phyloP scores from a whole-genome alignment of 176 grass and related monocot genomes.

The Aegilops tauschii region DNA sequence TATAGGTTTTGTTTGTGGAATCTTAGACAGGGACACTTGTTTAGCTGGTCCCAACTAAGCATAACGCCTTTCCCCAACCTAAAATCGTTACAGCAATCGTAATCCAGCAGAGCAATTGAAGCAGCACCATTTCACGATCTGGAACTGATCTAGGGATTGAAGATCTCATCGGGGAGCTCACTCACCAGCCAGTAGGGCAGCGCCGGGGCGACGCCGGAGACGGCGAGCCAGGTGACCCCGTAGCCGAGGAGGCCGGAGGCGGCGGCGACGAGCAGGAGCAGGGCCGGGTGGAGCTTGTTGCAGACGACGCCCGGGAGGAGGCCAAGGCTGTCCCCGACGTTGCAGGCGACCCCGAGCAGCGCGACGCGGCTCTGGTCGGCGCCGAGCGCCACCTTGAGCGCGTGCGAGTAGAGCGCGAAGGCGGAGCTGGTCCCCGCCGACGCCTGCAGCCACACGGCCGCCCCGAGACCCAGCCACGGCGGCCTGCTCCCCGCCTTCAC shows the following conservation, averaged over 20 bases:
- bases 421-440: constrained; percentile 60
- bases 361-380: constrained; percentile 70
- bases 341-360: constrained; percentile 84
- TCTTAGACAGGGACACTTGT: constrained; percentile 2
- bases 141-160: background rate
- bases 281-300: constrained; percentile 75
- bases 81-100: no score
- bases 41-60: background rate
- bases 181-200: constrained; percentile 86
- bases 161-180: background rate
- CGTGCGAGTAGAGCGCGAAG: constrained; percentile 88
- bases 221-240: constrained; percentile 55
- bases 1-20: background rate
- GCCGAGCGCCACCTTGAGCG: constrained; percentile 63
- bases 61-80: background rate
- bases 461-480: constrained; percentile 77
- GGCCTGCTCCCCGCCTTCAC: constrained; percentile 79
- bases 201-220: constrained; percentile 43
- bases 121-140: background rate
- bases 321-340: constrained; percentile 84
- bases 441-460: constrained; percentile 81
- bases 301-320: constrained; percentile 75
- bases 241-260: constrained; percentile 56
- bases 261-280: constrained; percentile 66
- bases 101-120: constrained; percentile 18